Evolutionary conservation across 192 early-diverging fungal species (phyloP), one percentile per base, ranked within the genome.

Genomic region (Backusella circina): DNA sequence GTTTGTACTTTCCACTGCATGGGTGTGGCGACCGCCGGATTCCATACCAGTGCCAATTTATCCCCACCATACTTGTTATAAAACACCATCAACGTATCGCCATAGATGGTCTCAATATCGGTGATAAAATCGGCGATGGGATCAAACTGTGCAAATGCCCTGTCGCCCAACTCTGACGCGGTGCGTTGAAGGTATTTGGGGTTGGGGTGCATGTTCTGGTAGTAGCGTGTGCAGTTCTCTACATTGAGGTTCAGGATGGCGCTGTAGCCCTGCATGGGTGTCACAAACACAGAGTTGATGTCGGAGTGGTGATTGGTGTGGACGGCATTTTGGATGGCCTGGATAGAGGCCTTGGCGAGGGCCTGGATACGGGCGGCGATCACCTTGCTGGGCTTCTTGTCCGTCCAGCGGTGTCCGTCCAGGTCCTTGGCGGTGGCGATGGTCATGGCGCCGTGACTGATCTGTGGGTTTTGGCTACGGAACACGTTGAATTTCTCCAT

Each of bases 201-300:
- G 75, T 93, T 81, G 61, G 90, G 83, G 72, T 86, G 78, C 83
- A 89, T 77, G 83, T 84, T 84, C 80, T 90, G 85, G 73, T 86
- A 84, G 68, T 91, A 90, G 13, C 89, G 82, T 9, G 89, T 86
- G 72, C 93, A 93, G 57, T 86, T 44, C 2, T 70, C 73, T 57
- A 85, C 78, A 47, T 86, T 80, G 6, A 98, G 83, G 65, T 88
- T 85, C 69, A 98, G 86, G 16, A 98, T 67, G 31, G 88, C 84
- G 80, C 92, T 89, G 75, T 96, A 98, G 66, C 93, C 93, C 32
- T 78, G 70, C 16, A 93, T 83, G n/a, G 95, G 92, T 7, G 94
- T 89, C 6, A 93, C 83, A 84, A 97, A 98, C 16, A 96, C 68
- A 72, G 89, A 84, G 86, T 90, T 61, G 74, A 66, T 71, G 83